These are phyloP conservation scores for Fusarium oligoseptatum DNA, from an alignment of 2,329 filamentous ascomycete genomes.

Conservation along the genomic window DNA sequence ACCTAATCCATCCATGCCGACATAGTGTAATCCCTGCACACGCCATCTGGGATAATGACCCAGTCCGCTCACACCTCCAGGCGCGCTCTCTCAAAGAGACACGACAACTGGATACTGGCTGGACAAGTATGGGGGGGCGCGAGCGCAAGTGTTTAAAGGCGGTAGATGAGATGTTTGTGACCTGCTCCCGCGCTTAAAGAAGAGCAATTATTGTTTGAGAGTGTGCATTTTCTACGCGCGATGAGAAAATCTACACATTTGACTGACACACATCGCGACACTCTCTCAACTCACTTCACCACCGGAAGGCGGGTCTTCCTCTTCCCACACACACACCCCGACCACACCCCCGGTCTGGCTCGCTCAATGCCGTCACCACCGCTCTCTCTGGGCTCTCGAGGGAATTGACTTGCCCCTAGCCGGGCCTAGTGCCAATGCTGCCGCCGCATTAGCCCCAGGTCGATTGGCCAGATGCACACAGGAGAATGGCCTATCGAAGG, in stretches of 20 bases:
- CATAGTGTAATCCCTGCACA: constrained; percentile 22
- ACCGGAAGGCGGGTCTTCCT: not conserved
- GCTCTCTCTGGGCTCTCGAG: constrained; percentile 18
- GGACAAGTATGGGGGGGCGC: not conserved
- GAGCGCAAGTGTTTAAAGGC: not conserved
- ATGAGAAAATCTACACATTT: not conserved
- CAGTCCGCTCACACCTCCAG: constrained; percentile 39
- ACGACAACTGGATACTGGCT: not conserved
- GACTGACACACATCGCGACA: not conserved
- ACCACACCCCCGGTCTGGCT: constrained; percentile 15
- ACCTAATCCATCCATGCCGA: constrained; percentile 9
- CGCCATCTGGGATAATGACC: constrained; percentile 23
- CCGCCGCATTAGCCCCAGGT: constrained; percentile 39
- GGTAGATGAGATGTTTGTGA: not conserved
- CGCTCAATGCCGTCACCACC: constrained; percentile 36
- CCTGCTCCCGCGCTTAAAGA: not conserved
- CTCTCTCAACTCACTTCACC: not conserved
- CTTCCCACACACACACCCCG: not conserved
- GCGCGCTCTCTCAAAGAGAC: constrained; percentile 2
- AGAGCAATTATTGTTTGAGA: not conserved
- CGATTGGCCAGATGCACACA: constrained; percentile 35
- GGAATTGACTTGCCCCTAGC: constrained; percentile 24
- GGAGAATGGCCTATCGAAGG: constrained; percentile 24
- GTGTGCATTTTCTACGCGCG: not conserved
- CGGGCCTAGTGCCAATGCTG: constrained; percentile 36